Conservation (phyloP, 2,329 filamentous ascomycete species). For the Knufia petricola region DNA sequence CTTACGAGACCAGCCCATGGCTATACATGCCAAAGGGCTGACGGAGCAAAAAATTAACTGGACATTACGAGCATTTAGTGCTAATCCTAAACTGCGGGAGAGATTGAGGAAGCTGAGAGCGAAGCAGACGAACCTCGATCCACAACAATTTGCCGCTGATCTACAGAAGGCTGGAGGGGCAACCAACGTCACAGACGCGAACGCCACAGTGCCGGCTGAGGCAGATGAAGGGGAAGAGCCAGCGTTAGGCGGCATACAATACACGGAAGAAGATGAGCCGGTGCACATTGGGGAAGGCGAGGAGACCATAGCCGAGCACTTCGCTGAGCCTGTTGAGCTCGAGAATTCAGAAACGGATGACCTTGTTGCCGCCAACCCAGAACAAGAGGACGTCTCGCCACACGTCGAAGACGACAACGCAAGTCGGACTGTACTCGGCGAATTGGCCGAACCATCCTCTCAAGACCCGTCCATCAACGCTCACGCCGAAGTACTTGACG, state of each 20-base stretch:
- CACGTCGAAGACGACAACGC: too few species aligned
- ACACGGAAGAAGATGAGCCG: background rate
- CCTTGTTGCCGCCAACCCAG: too few species aligned
- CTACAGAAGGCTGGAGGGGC: background rate
- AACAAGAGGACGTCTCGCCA: too few species aligned
- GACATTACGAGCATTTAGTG: conserved; percentile 49
- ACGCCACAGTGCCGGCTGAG: background rate
- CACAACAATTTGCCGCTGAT: background rate
- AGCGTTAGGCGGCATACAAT: too few species aligned
- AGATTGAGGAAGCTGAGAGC: conserved; percentile 4
- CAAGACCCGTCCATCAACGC: too few species aligned
- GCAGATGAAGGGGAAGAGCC: background rate
- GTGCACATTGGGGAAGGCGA: background rate
- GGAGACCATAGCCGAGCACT: conserved; percentile 8
- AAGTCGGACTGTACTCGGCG: too few species aligned
- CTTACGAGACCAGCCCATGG: conserved; percentile 64
- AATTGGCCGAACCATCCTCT: too few species aligned
- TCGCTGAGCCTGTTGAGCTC: background rate
- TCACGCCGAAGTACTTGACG: too few species aligned
- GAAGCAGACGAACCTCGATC: background rate
- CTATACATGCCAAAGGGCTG: conserved; percentile 66
- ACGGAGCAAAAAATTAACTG: conserved; percentile 67
- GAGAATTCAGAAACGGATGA: background rate
- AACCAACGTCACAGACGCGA: background rate
- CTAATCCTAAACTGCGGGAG: conserved; percentile 32